Base-by-base conservation (phyloP, 2,329 filamentous ascomycete genomes). In the Phialocephala subalpina region DNA sequence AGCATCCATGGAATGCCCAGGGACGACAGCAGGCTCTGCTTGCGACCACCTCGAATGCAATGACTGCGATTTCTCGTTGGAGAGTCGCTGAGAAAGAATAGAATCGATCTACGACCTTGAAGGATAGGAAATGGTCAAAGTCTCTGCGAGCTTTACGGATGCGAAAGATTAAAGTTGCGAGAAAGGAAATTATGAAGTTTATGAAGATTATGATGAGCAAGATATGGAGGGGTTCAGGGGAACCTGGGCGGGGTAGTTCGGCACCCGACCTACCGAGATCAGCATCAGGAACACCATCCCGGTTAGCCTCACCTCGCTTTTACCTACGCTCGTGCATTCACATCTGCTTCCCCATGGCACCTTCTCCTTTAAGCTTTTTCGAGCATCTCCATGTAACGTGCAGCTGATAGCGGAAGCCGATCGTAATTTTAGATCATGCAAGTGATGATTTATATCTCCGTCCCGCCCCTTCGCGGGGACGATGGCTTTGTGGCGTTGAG, bases 381-480 rank as follows among this genome's bases (percentile, higher is more conserved):
- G 59, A 42, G 36, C 25, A 47, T 40, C n/a, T 29, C 22, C 40
- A 60, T 58, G 59, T 53, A 61, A 67, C 49, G 27, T 49, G 52
- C 36, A 38, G 22, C 22, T 62, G 42, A 56, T 57, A 56, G 47
- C 29, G 27, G 45, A 29, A 58, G 69, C 20, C 62, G 61, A 65
- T 66, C 67, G 58, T 47, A 65, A 65, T 70, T 20, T 59, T 66
- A 53, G 16, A 52, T 42, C 27, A 60, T 60, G 49, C 29, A 52
- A 27, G 38, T 57, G 25, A 35, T 49, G 49, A 45, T 60, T 53
- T 70, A 69, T 67, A 66, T 66, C 33, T 62, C 42, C 45, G 56
- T 57, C n/a, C 35, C 25, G 29, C 42, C 25, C 57, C 45, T 55
- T 40, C 52, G 20, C 53, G 20, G 20, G 53, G 55, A 12, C 6